A percentile compares a stretch with the other conserved stretches of the same genome.
phyloP scores from a whole-genome alignment of 805 yeast genomes.

The Metschnikowia reukaufii region DNA sequence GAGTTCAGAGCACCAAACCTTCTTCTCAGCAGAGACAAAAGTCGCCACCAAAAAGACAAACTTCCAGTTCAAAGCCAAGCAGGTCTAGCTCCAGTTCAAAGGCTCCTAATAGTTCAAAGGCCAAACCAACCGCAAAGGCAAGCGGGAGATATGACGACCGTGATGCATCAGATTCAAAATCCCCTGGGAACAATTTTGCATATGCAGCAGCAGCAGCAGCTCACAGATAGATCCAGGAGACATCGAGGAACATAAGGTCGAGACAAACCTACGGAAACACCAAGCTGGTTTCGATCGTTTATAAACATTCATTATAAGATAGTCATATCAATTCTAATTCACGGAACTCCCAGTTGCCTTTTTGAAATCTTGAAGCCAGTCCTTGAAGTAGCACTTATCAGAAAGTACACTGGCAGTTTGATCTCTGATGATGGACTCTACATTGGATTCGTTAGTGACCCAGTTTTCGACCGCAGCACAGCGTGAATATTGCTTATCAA shows the following conservation, averaged over 20 bases:
- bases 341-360: not conserved
- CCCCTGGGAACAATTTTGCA: constrained; percentile 36
- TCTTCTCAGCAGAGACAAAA: constrained; percentile 1
- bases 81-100: constrained; percentile 1
- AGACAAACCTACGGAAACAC: not conserved
- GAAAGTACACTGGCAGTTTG: constrained; percentile 34
- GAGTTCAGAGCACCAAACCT: not conserved
- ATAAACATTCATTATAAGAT: not conserved
- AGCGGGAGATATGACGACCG: constrained; percentile 1
- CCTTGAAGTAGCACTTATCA: constrained; percentile 37
- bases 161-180: constrained; percentile 3
- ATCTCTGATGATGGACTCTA: constrained; percentile 35
- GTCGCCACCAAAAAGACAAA: constrained; percentile 1
- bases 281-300: not conserved
- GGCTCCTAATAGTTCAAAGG: not conserved
- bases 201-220: constrained; percentile 50
- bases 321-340: not conserved
- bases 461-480: constrained; percentile 36
- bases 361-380: constrained; percentile 35
- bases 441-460: constrained; percentile 34
- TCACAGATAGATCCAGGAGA: constrained; percentile 9
- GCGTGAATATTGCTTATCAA: constrained; percentile 25
- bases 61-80: constrained; percentile 3
- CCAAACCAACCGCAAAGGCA: constrained; percentile 1
- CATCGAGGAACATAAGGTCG: not conserved